Evolutionary conservation across 208 protist genomes (phyloP).

Genomic region (Leptomonas pyrrhocoris): DNA sequence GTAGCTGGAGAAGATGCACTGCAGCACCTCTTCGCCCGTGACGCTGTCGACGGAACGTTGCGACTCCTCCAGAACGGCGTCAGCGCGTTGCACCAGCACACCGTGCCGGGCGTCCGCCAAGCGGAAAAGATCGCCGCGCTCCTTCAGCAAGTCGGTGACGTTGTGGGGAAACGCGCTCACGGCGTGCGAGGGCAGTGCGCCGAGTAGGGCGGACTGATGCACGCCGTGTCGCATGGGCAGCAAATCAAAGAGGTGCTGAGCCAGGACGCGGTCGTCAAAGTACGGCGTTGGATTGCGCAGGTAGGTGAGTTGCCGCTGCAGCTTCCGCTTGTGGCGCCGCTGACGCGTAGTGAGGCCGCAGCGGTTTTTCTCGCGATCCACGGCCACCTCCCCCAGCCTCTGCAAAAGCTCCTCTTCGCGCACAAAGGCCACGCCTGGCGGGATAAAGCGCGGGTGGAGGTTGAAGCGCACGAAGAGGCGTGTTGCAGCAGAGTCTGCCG

Average conservation of each 20-base stretch:
- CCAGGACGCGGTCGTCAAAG: slow-evolving; percentile 75
- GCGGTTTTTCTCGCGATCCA: slow-evolving; percentile 30
- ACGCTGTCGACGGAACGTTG: slow-evolving; percentile 32
- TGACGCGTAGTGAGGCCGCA: slow-evolving; percentile 34
- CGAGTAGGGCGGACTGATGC: slow-evolving; percentile 33
- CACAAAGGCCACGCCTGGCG: slow-evolving; percentile 22
- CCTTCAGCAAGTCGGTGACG: slow-evolving; percentile 26
- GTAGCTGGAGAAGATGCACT: slow-evolving; percentile 62
- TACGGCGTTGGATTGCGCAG: slow-evolving; percentile 60
- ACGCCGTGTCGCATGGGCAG: slow-evolving; percentile 50
- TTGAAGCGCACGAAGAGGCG: slow-evolving; percentile 49
- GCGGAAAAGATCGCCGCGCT: slow-evolving; percentile 26
- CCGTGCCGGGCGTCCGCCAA: slow-evolving; percentile 39
- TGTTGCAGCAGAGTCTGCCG: not conserved
- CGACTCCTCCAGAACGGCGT: slow-evolving; percentile 33
- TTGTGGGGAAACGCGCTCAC: slow-evolving; percentile 35
- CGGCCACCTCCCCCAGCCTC: slow-evolving; percentile 36
- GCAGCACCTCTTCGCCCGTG: slow-evolving; percentile 73
- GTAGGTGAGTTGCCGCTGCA: slow-evolving; percentile 67
- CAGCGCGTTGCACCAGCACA: slow-evolving; percentile 69
- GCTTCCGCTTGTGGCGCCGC: slow-evolving; percentile 41
- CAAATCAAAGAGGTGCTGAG: slow-evolving; percentile 74
- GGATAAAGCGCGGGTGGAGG: slow-evolving; percentile 42
- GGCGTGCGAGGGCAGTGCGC: slow-evolving; percentile 26
- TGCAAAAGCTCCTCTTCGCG: slow-evolving; percentile 17